Percentiles rank a stretch among this genome's conserved stretches.
Conservation (phyloP, 2,329 filamentous ascomycete species). For the Coniochaeta pulveracea region DNA sequence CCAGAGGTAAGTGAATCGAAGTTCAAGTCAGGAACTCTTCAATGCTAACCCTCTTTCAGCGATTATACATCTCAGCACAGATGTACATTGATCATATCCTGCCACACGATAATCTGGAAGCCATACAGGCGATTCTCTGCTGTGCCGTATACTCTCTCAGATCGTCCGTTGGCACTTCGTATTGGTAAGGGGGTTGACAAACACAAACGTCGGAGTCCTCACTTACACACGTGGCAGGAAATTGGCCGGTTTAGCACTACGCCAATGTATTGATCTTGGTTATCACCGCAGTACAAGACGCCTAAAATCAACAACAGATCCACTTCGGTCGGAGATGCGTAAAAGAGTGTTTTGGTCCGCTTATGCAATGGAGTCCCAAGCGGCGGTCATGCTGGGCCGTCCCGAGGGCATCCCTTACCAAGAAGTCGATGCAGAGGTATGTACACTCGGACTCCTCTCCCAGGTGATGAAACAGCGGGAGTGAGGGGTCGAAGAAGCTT, state of each 20-base stretch:
- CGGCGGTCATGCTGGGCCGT: conserved; percentile 13
- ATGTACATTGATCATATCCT: conserved; percentile 10
- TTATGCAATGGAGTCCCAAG: conserved; percentile 12
- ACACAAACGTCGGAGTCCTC: not conserved
- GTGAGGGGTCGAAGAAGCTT: too few species aligned
- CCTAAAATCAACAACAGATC: conserved; percentile 2
- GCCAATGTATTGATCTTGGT: conserved; percentile 17
- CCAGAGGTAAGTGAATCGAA: conserved; percentile 7
- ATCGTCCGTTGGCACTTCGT: conserved; percentile 14
- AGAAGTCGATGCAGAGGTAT: conserved; percentile 15
- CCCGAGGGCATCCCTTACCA: conserved; percentile 12
- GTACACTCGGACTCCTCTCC: conserved; percentile 2
- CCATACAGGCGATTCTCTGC: conserved; percentile 17
- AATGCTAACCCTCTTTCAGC: conserved; percentile 3
- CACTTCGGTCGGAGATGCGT: conserved; percentile 11
- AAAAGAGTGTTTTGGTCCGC: conserved; percentile 16
- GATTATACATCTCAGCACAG: conserved; percentile 12
- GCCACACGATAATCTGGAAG: conserved; percentile 13
- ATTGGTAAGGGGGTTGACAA: conserved; percentile 12
- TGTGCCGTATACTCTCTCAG: conserved; percentile 17
- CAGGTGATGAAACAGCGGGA: too few species aligned
- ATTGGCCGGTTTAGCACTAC: conserved; percentile 13
- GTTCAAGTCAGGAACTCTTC: not conserved
- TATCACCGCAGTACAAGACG: conserved; percentile 14
- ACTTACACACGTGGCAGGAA: conserved; percentile 11